Base-by-base conservation (phyloP, 371 early-diverging fungal species). In the Circinella minor region DNA sequence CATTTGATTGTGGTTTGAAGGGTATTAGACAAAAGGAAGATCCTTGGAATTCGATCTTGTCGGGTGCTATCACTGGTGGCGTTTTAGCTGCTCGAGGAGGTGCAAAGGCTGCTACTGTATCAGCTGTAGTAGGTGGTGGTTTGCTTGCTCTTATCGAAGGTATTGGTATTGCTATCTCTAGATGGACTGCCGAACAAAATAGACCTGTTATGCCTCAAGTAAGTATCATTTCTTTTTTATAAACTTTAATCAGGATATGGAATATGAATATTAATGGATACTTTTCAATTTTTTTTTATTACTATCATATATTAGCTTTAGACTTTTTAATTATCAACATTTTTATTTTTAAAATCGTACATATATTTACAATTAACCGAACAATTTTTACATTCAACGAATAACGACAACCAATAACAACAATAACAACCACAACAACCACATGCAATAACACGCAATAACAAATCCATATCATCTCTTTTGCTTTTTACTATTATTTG, bases 131-230 rank as follows among this genome's bases (percentile, higher is more conserved):
- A 72, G 98, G 98, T 67, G 98, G 96, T 65, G 84, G 94, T 55
- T 86, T 97, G 71, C 80, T 99, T 70, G 98, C 94, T 47, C 82
- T 96, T 70, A 96, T 98, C 81, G 99, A 99, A 81, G 99, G 99
- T 73, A 88, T 95, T 9, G 92, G 94, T 72, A 92, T 95, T 63
- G 92, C 90, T 66, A 84, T 97, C 67, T 71, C 85, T 38, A 75
- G 89, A 72, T 71, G 77, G 73, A 81, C 84, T 65, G 89, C 89
- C 49, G 87, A 88, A 59, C 83, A 83, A 69, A 84, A 79, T 72
- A 80, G 81, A 67, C 89, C 89, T 72, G 83, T 88, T 70, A 84
- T 84, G 83, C 89, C 89, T 61, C 82, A 86, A 74, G 86, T 82
- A 88, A 57, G 59, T 37, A 3, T 18, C 11, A 7, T 20, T 11